phyloP scores from a whole-genome alignment of 768 basidiomycete genomes.

The Termitomyces eurrhizus region DNA sequence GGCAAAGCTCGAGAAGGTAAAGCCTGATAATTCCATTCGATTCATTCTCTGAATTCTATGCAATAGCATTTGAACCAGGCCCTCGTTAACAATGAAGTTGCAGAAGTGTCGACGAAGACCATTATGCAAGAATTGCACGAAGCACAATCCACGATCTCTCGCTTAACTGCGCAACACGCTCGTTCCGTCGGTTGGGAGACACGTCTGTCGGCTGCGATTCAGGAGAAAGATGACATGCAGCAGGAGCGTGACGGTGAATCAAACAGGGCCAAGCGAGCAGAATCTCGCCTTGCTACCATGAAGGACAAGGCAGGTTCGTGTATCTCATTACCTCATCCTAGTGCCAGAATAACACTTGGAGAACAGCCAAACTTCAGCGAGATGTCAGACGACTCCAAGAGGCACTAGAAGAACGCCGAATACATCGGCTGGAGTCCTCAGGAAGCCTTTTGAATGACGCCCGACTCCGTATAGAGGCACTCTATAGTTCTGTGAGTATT shows the following conservation, averaged over 20 bases:
- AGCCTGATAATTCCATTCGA: not conserved
- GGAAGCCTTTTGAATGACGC: conserved; percentile 67
- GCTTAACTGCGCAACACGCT: conserved; percentile 65
- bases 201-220: conserved; percentile 56
- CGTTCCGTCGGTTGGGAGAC: conserved; percentile 70
- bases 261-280: conserved; percentile 64
- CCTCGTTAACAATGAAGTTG: conserved; percentile 75
- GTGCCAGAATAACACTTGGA: conserved; percentile 2
- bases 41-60: conserved; percentile 1
- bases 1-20: conserved; percentile 56
- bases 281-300: conserved; percentile 58
- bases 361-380: conserved; percentile 60
- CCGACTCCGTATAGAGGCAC: conserved; percentile 53
- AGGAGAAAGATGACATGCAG: conserved; percentile 79
- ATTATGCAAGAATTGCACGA: conserved; percentile 74
- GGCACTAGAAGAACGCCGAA: conserved; percentile 56
- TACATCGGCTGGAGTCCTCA: conserved; percentile 59
- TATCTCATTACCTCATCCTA: not conserved
- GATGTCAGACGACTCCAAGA: conserved; percentile 66
- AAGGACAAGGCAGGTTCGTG: conserved; percentile 63
- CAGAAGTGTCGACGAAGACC: conserved; percentile 74
- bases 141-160: conserved; percentile 60
- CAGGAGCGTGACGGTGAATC: conserved; percentile 76
- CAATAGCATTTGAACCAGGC: conserved; percentile 72
- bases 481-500: conserved; percentile 49